Base-by-base conservation (phyloP, 305 asterid species). In the Fraxinus angustifolia region DNA sequence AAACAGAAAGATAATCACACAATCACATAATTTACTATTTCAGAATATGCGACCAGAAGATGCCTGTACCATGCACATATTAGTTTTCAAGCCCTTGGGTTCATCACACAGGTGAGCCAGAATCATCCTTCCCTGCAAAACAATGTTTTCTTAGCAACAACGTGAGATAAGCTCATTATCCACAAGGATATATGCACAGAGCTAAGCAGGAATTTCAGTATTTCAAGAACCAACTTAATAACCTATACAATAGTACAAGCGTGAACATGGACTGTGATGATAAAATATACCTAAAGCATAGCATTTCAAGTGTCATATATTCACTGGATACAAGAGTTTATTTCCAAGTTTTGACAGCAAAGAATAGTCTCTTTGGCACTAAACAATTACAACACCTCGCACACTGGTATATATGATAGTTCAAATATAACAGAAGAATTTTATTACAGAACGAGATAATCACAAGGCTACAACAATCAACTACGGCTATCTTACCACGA, bases 41-140 rank as follows among this genome's bases (percentile, higher is more conserved):
- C 23, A 31, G n/a, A 48, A 65, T 14, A 19, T 7, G 56, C 12
- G 26, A 70, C 40, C 21, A 48, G 42, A 73, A 83, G 80, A 82
- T 56, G 56, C 90, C 26, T 19, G 4, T 93, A 94, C 98, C 97
- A 93, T 90, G 91, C 93, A 90, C 98, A 94, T 94, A 83, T 89
- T 91, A 78, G 98, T 94, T 90, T 94, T 94, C 91, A 94, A 90
- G 81, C 98, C 98, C 93, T 93, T 94, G 68, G 98, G 97, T 90
- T 94, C 98, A 87, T 94, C 98, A 81, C 98, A 94, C 80, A 94
- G 85, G 88, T 94, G 98, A 84, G 98, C 91, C 58, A 94, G 90
- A 86, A 94, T 90, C 97, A 94, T 86, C 88, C 98, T 88, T 86
- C 98, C 98, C 98, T 94, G 94, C 82, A 86, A 88, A 86, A 85